Conservation (phyloP, 805 yeast genomes). For the Ascoidea rubescens region DNA sequence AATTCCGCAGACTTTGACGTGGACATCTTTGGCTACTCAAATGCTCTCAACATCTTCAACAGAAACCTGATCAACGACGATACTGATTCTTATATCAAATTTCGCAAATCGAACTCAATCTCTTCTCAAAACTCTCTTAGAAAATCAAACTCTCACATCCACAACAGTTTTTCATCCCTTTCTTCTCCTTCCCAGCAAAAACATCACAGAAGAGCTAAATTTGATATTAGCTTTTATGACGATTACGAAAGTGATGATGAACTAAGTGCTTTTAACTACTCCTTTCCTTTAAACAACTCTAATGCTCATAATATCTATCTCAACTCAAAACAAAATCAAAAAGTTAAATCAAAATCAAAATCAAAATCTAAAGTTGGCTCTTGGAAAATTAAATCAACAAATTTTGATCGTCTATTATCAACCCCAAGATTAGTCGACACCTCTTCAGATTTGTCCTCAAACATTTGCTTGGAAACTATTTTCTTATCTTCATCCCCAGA, state of each 20-base stretch:
- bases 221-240: conserved; percentile 9
- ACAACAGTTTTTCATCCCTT: neutral
- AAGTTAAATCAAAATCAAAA: conserved; percentile 1
- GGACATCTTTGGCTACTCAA: neutral
- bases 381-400: conserved; percentile 24
- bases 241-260: conserved; percentile 11
- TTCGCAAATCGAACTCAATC: too few relatives aligned
- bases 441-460: neutral
- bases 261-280: conserved; percentile 1
- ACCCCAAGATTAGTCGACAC: conserved; percentile 1
- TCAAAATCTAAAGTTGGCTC: conserved; percentile 3
- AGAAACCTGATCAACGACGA: neutral
- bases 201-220: conserved; percentile 1
- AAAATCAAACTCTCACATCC: neutral
- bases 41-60: neutral
- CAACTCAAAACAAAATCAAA: neutral
- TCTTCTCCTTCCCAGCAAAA: neutral
- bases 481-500: neutral
- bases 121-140: too few relatives aligned
- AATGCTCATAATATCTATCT: neutral
- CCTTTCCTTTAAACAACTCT: conserved; percentile 4
- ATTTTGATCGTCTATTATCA: conserved; percentile 23
- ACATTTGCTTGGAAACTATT: neutral
- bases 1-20: neutral
- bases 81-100: too few relatives aligned